These are phyloP conservation scores for Hericium erinaceus DNA, from an alignment of 768 basidiomycete species.

Conservation along the genomic window DNA sequence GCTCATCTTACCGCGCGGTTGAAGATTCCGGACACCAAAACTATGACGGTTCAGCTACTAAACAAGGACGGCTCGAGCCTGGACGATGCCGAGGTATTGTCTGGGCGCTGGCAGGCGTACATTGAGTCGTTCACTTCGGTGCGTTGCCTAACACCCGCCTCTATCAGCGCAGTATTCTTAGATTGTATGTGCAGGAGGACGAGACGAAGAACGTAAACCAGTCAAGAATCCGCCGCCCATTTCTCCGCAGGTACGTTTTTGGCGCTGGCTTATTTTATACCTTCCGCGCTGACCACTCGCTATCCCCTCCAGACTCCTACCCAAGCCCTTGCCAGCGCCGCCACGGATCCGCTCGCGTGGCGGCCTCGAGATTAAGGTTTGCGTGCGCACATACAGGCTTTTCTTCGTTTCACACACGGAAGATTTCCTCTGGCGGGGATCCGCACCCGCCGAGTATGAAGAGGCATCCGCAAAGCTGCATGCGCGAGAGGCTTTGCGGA, in stretches of 20 bases:
- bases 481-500: constrained; percentile 10
- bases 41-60: constrained; percentile 63
- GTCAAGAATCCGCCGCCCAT: constrained; percentile 44
- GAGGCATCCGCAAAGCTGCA: constrained; percentile 13
- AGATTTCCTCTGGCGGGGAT: constrained; percentile 47
- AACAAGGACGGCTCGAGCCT: constrained; percentile 71
- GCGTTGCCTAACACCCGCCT: constrained; percentile 12
- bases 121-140: constrained; percentile 71
- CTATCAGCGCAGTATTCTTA: not conserved
- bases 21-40: constrained; percentile 58
- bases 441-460: constrained; percentile 31
- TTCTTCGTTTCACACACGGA: constrained; percentile 71
- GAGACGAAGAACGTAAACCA: constrained; percentile 44
- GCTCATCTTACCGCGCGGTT: not conserved
- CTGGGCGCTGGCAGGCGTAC: constrained; percentile 72
- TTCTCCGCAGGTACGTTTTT: constrained; percentile 49
- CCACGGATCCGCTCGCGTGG: constrained; percentile 26
- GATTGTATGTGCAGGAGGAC: constrained; percentile 34
- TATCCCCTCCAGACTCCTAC: constrained; percentile 34
- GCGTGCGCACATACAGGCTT: constrained; percentile 70
- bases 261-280: constrained; percentile 23
- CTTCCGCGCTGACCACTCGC: constrained; percentile 8
- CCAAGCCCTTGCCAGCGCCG: constrained; percentile 10
- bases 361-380: constrained; percentile 75
- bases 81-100: constrained; percentile 69